Base-by-base conservation (phyloP, 129 eudicot genomes). In the Chrysanthemum lavandulifolium region DNA sequence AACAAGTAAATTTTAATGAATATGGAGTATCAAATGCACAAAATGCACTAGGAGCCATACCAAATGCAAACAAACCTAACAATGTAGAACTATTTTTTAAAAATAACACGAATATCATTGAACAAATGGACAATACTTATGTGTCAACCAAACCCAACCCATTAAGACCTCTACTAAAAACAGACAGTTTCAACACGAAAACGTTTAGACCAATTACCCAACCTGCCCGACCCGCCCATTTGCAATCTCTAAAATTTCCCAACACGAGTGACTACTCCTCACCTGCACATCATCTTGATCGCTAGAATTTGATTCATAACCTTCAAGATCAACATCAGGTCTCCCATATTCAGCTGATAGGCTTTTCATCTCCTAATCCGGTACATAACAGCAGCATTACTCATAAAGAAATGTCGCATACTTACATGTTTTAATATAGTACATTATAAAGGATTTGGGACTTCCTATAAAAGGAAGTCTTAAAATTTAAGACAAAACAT, bases 201-300 rank as follows among this genome's bases (percentile, higher is more conserved):
- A 8, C 15, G 48, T 62, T 53, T 16, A 54, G 31, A 61, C 68
- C 65, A 0, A 15, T 27, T 62, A 73, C 43, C 69, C 54, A 62
- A 61, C 62, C 70, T 31, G 50, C 52, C 72, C 10, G 27, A 58
- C 73, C 73, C 61, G 3, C 50, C 69, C 69, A 61, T 58, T 61
- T 29, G 4, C 50, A 16, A 73, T 60, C 69, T 47, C 58, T 59
- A 21, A 29, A 61, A 50, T n/a, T 43, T n/a, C 61, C 69, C 36
- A 47, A 29, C 55, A 66, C 18, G 29, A 15, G 6, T 50, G 29
- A 27, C 29, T 53, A 58, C 48, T 63, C 74, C 78, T 76, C 77
- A 79, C 96, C 87, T 86, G 74, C 65, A 67, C 58, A 36, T 68
- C 25, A 15, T 48, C 84, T 43, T 63, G 81, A 67, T 79, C 61